Percentiles rank a stretch among this genome's conserved stretches.
Conservation (phyloP, 2,329 filamentous ascomycete genomes). For the Penicillium sp. region DNA sequence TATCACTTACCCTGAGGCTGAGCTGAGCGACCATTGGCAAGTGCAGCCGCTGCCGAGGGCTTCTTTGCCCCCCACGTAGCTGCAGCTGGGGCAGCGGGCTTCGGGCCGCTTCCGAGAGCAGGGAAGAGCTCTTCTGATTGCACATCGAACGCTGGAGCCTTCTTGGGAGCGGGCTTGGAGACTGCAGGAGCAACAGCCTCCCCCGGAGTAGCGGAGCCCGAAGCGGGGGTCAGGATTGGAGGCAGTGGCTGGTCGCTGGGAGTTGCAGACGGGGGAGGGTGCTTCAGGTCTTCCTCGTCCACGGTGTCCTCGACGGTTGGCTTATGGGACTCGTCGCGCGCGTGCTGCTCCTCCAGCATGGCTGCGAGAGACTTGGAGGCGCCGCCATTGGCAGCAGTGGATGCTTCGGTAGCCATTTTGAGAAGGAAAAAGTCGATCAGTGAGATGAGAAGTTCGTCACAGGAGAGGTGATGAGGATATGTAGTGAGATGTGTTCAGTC, state of each 20-base stretch:
- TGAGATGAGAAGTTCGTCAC: constrained; percentile 1
- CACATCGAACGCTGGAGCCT: constrained; percentile 61
- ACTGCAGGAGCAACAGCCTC: constrained; percentile 34
- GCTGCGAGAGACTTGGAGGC: constrained; percentile 46
- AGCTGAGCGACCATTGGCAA: constrained; percentile 42
- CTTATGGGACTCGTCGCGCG: constrained; percentile 49
- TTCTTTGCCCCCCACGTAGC: constrained; percentile 72
- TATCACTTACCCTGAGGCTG: constrained; percentile 55
- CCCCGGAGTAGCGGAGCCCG: constrained; percentile 20
- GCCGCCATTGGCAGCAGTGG: constrained; percentile 30
- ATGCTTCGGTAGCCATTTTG: constrained; percentile 32
- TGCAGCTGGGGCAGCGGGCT: constrained; percentile 56
- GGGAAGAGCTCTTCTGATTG: constrained; percentile 90
- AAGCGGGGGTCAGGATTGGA: constrained; percentile 13
- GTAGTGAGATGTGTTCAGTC: constrained; percentile 14
- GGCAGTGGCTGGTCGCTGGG: constrained; percentile 30
- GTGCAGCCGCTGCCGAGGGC: constrained; percentile 32
- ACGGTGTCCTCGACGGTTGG: constrained; percentile 72
- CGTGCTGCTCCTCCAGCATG: constrained; percentile 49
- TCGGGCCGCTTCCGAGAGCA: constrained; percentile 68
- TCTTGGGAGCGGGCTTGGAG: constrained; percentile 37
- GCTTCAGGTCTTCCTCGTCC: constrained; percentile 68
- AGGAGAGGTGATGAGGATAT: constrained; percentile 3
- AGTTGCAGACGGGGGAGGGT: constrained; percentile 48
- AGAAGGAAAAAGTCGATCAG: constrained; percentile 4